Evolutionary conservation across 192 early-diverging fungal genomes (phyloP).

Genomic region (Umbelopsis isabellina): DNA sequence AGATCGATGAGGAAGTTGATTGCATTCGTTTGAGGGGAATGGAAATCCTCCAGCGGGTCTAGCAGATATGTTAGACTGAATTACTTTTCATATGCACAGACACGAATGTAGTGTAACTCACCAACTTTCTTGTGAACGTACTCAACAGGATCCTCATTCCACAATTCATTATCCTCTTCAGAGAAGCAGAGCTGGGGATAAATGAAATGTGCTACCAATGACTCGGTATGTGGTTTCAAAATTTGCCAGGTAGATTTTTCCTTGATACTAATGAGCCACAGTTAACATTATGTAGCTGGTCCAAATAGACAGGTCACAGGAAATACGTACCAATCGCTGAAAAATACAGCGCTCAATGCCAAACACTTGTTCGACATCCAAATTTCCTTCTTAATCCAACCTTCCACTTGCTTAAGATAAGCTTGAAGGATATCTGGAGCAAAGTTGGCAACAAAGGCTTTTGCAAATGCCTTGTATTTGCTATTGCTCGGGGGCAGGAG

Average conservation of each 20-base stretch:
- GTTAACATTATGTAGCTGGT: background rate
- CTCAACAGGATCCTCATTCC: constrained; percentile 93
- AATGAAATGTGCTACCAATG: constrained; percentile 85
- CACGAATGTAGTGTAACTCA: constrained; percentile 20
- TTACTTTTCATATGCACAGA: constrained; percentile 34
- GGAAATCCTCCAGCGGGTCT: constrained; percentile 85
- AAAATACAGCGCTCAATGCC: constrained; percentile 73
- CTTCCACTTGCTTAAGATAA: constrained; percentile 86
- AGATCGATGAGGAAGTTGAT: constrained; percentile 79
- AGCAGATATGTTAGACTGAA: constrained; percentile 3
- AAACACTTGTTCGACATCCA: constrained; percentile 78
- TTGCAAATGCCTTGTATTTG: constrained; percentile 70
- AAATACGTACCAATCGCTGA: constrained; percentile 66
- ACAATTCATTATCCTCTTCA: constrained; percentile 82
- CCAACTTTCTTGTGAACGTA: constrained; percentile 80
- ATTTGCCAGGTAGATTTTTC: constrained; percentile 90
- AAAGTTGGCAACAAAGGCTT: constrained; percentile 86
- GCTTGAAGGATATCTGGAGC: constrained; percentile 85
- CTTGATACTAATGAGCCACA: constrained; percentile 65
- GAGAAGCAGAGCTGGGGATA: constrained; percentile 94
- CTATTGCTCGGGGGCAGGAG: constrained; percentile 53
- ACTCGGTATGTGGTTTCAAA: constrained; percentile 82
- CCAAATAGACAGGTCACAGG: background rate
- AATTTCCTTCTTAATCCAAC: constrained; percentile 66
- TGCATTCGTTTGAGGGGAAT: constrained; percentile 72